Conservation (phyloP, 345 rosid genomes). For the Luvunga scandens region DNA sequence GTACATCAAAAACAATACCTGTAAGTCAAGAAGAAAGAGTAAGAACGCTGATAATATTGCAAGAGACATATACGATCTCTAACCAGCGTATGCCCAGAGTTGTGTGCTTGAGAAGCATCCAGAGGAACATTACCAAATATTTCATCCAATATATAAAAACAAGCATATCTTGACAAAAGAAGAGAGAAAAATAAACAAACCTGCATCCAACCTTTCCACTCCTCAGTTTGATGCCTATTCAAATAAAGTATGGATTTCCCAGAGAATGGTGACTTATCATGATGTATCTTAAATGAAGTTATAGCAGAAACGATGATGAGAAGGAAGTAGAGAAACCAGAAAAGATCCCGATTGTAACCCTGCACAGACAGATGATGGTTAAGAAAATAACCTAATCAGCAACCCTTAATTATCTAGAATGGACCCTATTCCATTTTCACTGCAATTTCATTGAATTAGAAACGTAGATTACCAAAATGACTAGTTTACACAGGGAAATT, state of each 20-base stretch:
- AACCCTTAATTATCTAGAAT: not conserved
- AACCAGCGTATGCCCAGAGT: slow-evolving; percentile 1
- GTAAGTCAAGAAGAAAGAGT: slow-evolving; percentile 29
- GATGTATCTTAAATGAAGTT: slow-evolving; percentile 86
- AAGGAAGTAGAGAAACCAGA: slow-evolving; percentile 86
- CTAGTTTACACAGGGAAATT: not conserved
- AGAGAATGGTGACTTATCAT: slow-evolving; percentile 79
- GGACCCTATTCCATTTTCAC: not conserved
- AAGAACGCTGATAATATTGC: slow-evolving; percentile 3
- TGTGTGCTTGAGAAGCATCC: not conserved
- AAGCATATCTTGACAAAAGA: not conserved
- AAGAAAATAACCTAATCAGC: slow-evolving; percentile 19
- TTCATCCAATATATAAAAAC: not conserved
- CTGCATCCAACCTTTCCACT: slow-evolving; percentile 99
- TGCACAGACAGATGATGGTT: slow-evolving; percentile 41
- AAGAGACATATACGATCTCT: slow-evolving; percentile 5
- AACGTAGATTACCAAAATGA: not conserved
- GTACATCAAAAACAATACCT: slow-evolving; percentile 98
- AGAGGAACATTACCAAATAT: not conserved
- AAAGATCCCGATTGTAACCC: slow-evolving; percentile 89
- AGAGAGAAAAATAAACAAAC: slow-evolving; percentile 27
- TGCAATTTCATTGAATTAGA: not conserved
- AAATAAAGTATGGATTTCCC: slow-evolving; percentile 88
- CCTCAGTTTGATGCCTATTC: slow-evolving; percentile 99
- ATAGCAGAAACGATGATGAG: slow-evolving; percentile 93